These are phyloP conservation scores for Malassezia vespertilionis DNA, from an alignment of 1,284 basidiomycete genomes.

Conservation along the genomic window DNA sequence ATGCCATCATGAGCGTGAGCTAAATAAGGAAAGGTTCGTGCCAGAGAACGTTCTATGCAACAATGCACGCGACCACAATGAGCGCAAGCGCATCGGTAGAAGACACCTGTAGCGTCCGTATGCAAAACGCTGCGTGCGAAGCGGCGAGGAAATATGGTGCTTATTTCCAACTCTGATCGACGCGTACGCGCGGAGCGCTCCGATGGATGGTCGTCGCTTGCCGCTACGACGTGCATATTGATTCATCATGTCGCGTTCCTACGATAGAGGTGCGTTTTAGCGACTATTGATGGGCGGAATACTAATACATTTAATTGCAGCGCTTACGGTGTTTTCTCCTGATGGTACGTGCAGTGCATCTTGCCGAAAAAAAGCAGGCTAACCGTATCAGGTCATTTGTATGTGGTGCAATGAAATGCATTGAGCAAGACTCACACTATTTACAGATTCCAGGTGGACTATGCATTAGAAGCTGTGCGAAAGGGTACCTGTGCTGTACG, in stretches of 20 bases:
- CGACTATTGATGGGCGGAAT: neutral
- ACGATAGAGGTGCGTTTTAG: conserved; percentile 28
- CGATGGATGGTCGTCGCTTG: too few species aligned
- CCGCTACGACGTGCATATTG: neutral
- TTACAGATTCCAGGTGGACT: conserved; percentile 67
- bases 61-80: too few species aligned
- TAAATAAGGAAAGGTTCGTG: too few species aligned
- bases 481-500: conserved; percentile 90
- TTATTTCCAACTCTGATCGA: conserved; percentile 14
- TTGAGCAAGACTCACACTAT: too few species aligned
- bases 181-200: conserved; percentile 6
- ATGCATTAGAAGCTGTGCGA: conserved; percentile 88
- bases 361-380: conserved; percentile 3
- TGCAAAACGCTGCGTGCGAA: neutral
- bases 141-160: conserved; percentile 1
- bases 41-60: too few species aligned
- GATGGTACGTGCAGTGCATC: conserved; percentile 56
- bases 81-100: too few species aligned
- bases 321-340: conserved; percentile 84
- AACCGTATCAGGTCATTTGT: conserved; percentile 20
- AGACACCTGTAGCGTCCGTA: neutral
- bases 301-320: conserved; percentile 39
- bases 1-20: conserved; percentile 45
- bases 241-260: conserved; percentile 26
- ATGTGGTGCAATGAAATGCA: too few species aligned